phyloP scores from a whole-genome alignment of 257 asterid species.

The Solanum sparsipilum region DNA sequence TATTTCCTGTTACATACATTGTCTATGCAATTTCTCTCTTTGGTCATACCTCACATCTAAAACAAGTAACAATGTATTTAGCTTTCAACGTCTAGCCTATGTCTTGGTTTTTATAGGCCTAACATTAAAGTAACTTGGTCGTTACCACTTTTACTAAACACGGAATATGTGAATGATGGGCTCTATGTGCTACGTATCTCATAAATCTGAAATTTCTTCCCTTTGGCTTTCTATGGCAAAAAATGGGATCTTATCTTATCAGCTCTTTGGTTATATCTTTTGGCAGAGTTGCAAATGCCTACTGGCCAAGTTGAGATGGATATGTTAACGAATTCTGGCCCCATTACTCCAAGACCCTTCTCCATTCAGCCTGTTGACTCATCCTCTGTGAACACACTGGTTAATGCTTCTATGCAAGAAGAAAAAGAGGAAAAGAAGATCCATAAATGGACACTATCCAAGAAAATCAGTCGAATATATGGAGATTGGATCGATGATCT shows the following conservation, averaged over 20 bases:
- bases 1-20: background rate
- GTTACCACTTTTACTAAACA: background rate
- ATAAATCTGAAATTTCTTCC: background rate
- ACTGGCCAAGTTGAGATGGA: slow-evolving; percentile 28
- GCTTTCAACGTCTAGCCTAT: background rate
- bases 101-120: background rate
- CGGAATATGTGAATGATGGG: background rate
- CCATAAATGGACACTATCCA: slow-evolving; percentile 45
- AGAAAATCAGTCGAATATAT: slow-evolving; percentile 49
- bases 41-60: background rate
- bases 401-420: slow-evolving; percentile 10
- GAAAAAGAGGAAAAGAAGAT: slow-evolving; percentile 19
- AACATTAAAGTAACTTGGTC: background rate
- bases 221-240: background rate
- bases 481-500: slow-evolving; percentile 66
- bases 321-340: background rate
- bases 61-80: background rate
- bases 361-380: background rate
- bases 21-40: background rate
- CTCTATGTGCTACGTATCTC: background rate
- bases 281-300: slow-evolving; percentile 31
- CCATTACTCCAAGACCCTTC: slow-evolving; percentile 19
- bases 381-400: slow-evolving; percentile 8
- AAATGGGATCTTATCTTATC: background rate
- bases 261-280: background rate